Conservation (phyloP, 2,329 filamentous ascomycete species). For the Huntiella savannae region DNA sequence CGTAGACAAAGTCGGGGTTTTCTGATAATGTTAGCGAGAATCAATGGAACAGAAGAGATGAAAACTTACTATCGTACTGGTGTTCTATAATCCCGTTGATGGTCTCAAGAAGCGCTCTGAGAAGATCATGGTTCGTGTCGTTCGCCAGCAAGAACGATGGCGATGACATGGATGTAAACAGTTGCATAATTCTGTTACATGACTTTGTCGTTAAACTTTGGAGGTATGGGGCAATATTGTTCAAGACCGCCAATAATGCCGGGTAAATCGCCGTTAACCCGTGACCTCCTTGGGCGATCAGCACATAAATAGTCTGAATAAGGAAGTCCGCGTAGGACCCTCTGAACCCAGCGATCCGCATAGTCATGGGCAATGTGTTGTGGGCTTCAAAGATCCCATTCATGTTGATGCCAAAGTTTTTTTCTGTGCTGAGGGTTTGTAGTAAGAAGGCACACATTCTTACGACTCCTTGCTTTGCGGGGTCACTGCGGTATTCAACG, state of each 20-base stretch:
- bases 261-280: slow-evolving; percentile 83
- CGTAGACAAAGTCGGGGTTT: slow-evolving; percentile 66
- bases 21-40: slow-evolving; percentile 24
- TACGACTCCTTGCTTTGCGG: slow-evolving; percentile 76
- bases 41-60: neutral
- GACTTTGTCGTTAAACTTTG: slow-evolving; percentile 56
- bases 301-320: slow-evolving; percentile 80
- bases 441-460: slow-evolving; percentile 95
- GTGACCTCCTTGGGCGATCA: slow-evolving; percentile 82
- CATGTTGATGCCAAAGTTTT: slow-evolving; percentile 72
- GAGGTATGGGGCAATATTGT: slow-evolving; percentile 76
- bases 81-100: slow-evolving; percentile 83
- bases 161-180: slow-evolving; percentile 83
- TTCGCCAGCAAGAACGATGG: slow-evolving; percentile 84
- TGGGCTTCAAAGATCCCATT: slow-evolving; percentile 81
- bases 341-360: slow-evolving; percentile 66
- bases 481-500: slow-evolving; percentile 69
- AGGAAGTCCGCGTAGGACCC: slow-evolving; percentile 89
- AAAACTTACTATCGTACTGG: slow-evolving; percentile 50
- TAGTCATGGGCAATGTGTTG: slow-evolving; percentile 64
- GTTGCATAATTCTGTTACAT: slow-evolving; percentile 65
- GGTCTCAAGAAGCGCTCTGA: slow-evolving; percentile 69
- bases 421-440: slow-evolving; percentile 85
- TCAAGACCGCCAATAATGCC: slow-evolving; percentile 75
- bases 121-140: slow-evolving; percentile 68